Evolutionary conservation across 495 filamentous ascomycete genomes (phyloP).

Genomic region (Articulospora tetracladia): DNA sequence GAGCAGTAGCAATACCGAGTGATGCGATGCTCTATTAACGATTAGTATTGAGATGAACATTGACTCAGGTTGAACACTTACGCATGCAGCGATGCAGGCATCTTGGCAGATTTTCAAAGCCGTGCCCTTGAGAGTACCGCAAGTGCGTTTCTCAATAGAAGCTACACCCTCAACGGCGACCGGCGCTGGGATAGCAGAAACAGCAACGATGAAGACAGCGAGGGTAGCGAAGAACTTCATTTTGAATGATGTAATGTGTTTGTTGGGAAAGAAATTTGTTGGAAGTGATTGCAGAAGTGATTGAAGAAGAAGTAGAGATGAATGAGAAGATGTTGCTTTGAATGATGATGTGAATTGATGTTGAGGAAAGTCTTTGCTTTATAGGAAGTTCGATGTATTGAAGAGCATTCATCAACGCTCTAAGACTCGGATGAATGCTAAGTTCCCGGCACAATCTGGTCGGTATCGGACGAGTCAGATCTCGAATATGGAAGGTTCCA

Average conservation of each 20-base stretch:
- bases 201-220: not conserved
- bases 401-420: no score
- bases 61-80: not conserved
- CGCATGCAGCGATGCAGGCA: conserved; percentile 8
- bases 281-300: not conserved
- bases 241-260: not conserved
- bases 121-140: conserved; percentile 4
- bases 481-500: no score
- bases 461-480: no score
- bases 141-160: conserved; percentile 9
- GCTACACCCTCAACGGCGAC: not conserved
- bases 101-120: conserved; percentile 2
- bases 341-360: not conserved
- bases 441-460: no score
- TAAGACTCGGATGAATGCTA: no score
- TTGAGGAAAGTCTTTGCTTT: not conserved
- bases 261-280: no score
- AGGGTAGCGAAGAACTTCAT: conserved; percentile 5
- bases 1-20: not conserved
- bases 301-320: not conserved
- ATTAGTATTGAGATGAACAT: not conserved
- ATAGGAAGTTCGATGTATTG: no score
- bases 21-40: not conserved
- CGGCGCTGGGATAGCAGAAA: not conserved
- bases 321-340: conserved; percentile 3